Conservation (phyloP, 2,329 filamentous ascomycete genomes). For the Trichoderma koningiopsis region DNA sequence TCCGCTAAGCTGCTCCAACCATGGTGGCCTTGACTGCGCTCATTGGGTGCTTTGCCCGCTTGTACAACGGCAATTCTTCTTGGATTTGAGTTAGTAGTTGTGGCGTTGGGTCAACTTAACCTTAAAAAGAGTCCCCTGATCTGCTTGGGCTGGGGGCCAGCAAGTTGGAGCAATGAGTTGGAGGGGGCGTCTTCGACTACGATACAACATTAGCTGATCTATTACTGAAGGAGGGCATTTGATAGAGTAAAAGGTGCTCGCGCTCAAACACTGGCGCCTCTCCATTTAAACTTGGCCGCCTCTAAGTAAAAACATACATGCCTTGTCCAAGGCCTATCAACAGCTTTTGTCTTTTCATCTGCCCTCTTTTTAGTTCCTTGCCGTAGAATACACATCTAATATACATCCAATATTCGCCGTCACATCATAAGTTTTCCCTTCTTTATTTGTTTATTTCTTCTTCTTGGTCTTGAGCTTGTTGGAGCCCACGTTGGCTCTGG, state of each 20-base stretch:
- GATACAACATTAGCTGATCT: conserved; percentile 4
- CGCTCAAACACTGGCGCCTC: not conserved
- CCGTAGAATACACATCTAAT: conserved; percentile 22
- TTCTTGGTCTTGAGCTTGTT: conserved; percentile 42
- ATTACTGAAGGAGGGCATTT: not conserved
- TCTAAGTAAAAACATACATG: not conserved
- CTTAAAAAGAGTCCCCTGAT: conserved; percentile 19
- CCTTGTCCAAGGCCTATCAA: not conserved
- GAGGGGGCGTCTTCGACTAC: not conserved
- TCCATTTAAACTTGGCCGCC: not conserved
- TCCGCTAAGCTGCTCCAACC: not conserved
- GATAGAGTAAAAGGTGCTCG: not conserved
- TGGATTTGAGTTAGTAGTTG: not conserved
- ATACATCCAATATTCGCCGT: conserved; percentile 20
- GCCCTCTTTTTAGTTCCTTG: not conserved
- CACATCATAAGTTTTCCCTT: not conserved
- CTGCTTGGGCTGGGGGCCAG: conserved; percentile 5
- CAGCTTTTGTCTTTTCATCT: not conserved
- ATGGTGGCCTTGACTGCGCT: not conserved
- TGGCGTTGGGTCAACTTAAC: conserved; percentile 5
- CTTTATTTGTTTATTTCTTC: conserved; percentile 35
- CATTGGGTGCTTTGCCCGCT: conserved; percentile 4
- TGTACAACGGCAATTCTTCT: not conserved
- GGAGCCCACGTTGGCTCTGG: conserved; percentile 70
- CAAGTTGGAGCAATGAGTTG: not conserved